Evolutionary conservation across 2,329 filamentous ascomycete genomes (phyloP).

Genomic region (Cladosporium sp.): DNA sequence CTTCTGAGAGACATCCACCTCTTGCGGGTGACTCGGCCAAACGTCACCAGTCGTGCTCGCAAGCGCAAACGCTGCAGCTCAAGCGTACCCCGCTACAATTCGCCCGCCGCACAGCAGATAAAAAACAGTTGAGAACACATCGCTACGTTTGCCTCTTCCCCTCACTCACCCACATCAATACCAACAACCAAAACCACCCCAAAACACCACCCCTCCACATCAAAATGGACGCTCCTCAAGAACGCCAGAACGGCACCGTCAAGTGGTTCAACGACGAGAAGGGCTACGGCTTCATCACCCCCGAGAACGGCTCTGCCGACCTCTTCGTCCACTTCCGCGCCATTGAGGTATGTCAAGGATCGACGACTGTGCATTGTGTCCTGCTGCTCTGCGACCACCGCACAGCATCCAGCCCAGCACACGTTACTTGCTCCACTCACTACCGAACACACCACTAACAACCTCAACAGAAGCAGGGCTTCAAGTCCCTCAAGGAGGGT

Average conservation of each 20-base stretch:
- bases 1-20: neutral
- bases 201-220: neutral
- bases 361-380: neutral
- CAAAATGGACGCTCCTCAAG: conserved; percentile 11
- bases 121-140: conserved; percentile 7
- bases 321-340: conserved; percentile 15
- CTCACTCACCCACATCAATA: neutral
- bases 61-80: conserved; percentile 7
- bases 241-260: conserved; percentile 14
- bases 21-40: neutral
- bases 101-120: neutral
- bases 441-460: neutral
- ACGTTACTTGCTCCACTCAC: neutral
- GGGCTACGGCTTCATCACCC: conserved; percentile 14
- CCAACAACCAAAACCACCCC: conserved; percentile 3
- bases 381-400: neutral
- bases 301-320: conserved; percentile 14
- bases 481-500: conserved; percentile 14
- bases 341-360: conserved; percentile 8
- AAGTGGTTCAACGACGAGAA: conserved; percentile 16
- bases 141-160: neutral
- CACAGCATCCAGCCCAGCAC: neutral
- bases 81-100: conserved; percentile 8
- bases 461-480: conserved; percentile 7
- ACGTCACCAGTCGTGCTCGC: neutral